Evolutionary conservation across 805 yeast species (phyloP).

Genomic region (Zygosaccharomyces bailii): DNA sequence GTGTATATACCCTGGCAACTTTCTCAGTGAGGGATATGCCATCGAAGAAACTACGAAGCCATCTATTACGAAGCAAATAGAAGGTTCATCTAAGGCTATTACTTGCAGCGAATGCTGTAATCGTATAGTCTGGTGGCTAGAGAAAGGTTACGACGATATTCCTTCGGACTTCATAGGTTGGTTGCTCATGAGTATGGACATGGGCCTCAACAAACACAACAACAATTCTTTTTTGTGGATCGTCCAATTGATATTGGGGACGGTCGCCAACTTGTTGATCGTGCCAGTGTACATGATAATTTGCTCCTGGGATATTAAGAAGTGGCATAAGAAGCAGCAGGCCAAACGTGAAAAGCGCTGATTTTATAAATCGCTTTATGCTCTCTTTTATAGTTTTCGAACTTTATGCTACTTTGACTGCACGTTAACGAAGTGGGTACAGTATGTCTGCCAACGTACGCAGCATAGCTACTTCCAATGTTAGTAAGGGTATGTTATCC

Average conservation of each 20-base stretch:
- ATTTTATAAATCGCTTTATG: neutral
- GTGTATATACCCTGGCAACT: conserved; percentile 84
- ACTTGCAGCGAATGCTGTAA: conserved; percentile 63
- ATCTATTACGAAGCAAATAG: conserved; percentile 71
- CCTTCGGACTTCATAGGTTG: conserved; percentile 85
- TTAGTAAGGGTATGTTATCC: too few species aligned
- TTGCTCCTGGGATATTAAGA: conserved; percentile 50
- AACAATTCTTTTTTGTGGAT: conserved; percentile 49
- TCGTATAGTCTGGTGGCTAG: conserved; percentile 52
- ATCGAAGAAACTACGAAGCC: conserved; percentile 87
- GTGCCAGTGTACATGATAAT: conserved; percentile 58
- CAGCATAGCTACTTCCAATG: too few species aligned
- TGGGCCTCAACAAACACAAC: conserved; percentile 62
- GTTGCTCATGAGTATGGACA: conserved; percentile 61
- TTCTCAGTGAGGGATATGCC: conserved; percentile 79
- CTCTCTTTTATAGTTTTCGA: neutral
- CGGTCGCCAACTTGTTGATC: conserved; percentile 46
- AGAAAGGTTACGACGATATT: conserved; percentile 65
- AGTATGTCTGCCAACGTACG: too few species aligned
- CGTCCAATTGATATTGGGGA: conserved; percentile 47
- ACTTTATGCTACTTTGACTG: too few species aligned
- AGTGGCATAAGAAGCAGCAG: conserved; percentile 42
- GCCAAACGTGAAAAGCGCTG: conserved; percentile 4
- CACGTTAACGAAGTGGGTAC: too few species aligned
- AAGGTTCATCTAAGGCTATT: conserved; percentile 77